A percentile compares a stretch with the other conserved stretches of the same genome.
Evolutionary conservation across 192 early-diverging fungal species (phyloP).

Genomic region (Geranomyces variabilis): DNA sequence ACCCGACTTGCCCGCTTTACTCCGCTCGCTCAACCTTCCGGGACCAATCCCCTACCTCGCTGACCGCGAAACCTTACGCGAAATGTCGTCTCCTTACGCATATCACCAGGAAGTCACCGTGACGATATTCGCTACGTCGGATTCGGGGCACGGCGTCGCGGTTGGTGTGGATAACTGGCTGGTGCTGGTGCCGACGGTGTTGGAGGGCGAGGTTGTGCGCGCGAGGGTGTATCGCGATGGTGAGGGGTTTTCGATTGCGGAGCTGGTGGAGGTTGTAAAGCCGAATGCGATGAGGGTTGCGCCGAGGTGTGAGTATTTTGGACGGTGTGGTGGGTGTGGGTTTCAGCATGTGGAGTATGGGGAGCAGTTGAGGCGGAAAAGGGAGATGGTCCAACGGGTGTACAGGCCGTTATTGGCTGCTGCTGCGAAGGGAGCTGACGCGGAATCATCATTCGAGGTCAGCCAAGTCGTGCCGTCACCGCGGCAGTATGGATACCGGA

Average conservation of each 20-base stretch:
- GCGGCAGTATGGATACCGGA: conserved; percentile 61
- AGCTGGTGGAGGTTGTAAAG: conserved; percentile 31
- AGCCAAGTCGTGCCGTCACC: conserved; percentile 55
- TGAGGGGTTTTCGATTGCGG: conserved; percentile 30
- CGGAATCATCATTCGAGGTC: conserved; percentile 47
- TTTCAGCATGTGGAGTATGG: conserved; percentile 64
- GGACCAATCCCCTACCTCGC: conserved; percentile 11
- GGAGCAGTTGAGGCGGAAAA: conserved; percentile 65
- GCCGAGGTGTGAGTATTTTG: conserved; percentile 64
- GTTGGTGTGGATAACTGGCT: conserved; percentile 31
- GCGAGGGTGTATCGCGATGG: conserved; percentile 17
- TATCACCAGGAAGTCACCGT: conserved; percentile 18
- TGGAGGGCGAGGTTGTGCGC: conserved; percentile 24
- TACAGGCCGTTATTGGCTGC: conserved; percentile 40
- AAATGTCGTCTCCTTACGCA: neutral
- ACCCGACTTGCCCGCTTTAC: neutral
- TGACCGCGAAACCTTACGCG: neutral
- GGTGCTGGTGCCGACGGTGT: conserved; percentile 30
- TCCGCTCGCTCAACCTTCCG: conserved; percentile 9
- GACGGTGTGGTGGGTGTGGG: conserved; percentile 64
- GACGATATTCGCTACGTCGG: conserved; percentile 16
- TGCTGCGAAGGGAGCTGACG: conserved; percentile 18
- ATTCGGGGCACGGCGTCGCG: conserved; percentile 26
- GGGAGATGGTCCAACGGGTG: conserved; percentile 54
- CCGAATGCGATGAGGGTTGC: conserved; percentile 30